phyloP scores from a whole-genome alignment of 164 flowering plant species.

The Pachysandra terminalis region DNA sequence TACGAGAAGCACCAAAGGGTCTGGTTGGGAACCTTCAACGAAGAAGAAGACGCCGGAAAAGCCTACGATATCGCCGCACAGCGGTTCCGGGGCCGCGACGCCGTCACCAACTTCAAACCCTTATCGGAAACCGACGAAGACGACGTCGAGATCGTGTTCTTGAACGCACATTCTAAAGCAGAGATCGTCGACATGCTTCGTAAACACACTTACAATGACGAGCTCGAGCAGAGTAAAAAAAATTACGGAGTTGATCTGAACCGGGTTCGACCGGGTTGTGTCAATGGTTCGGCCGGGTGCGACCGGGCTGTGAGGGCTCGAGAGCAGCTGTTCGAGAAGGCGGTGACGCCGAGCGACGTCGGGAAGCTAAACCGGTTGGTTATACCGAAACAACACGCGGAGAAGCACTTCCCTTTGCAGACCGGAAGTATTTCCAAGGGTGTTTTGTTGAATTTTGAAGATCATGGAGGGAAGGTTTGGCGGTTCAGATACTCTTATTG shows the following conservation, averaged over 20 bases:
- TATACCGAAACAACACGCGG: constrained; percentile 93
- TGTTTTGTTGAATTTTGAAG: constrained; percentile 66
- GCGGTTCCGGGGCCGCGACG: constrained; percentile 86
- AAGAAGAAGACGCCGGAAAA: constrained; percentile 74
- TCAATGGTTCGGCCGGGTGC: constrained; percentile 4
- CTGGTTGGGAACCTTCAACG: constrained; percentile 93
- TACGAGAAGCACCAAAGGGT: constrained; percentile 98
- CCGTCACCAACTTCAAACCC: constrained; percentile 80
- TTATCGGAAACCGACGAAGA: constrained; percentile 30
- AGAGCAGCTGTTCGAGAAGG: constrained; percentile 75
- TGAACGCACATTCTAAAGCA: constrained; percentile 69
- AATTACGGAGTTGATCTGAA: constrained; percentile 7
- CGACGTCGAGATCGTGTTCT: constrained; percentile 43
- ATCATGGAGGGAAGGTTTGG: constrained; percentile 73
- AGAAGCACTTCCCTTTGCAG: constrained; percentile 75
- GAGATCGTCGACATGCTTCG: constrained; percentile 94
- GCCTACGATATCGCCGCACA: constrained; percentile 91
- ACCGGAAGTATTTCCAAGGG: constrained; percentile 44
- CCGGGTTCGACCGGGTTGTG: constrained; percentile 9
- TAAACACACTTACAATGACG: constrained; percentile 81
- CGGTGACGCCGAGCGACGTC: constrained; percentile 94
- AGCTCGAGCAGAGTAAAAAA: constrained; percentile 69
- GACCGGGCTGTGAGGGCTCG: constrained; percentile 22
- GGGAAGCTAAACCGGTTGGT: constrained; percentile 91
- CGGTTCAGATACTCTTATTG: constrained; percentile 85